Base-by-base conservation (phyloP, 331 rosid species). In the Malus hybrid region DNA sequence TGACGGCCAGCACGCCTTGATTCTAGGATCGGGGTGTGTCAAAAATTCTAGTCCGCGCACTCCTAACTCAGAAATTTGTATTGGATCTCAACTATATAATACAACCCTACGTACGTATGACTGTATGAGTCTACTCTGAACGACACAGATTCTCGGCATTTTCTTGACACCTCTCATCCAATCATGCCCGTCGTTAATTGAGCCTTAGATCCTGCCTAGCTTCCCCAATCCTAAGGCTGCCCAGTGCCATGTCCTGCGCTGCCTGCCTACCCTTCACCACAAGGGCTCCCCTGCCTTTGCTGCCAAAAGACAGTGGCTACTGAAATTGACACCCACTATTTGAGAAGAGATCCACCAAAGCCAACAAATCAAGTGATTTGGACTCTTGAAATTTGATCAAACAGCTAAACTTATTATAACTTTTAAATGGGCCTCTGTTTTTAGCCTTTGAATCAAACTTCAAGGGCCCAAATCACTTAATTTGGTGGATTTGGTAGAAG, bases 351-450 rank as follows among this genome's bases (percentile, higher is more conserved):
- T 36, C 42, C 42, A 36, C 3, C 42, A 36, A 36, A 36, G 3
- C 3, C 42, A 36, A 0, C 42, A 36, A 36, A 36, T 36, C 1
- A 36, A 7, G 10, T 36, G 10, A 36, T 36, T 1, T 36, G 1
- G 0, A 0, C 0, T 36, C 3, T 36, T 36, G 42, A 36, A 36
- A 36, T 36, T 36, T 7, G 0, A 36, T 36, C 1, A 0, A 36
- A 36, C 42, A 3, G 42, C 0, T 2, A 36, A 36, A 36, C 3
- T 36, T 36, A 36, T 36, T 36, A 36, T 36, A 36, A 36, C 3
- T 36, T 36, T 36, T 36, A 36, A 36, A 7, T 36, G 3, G 3
- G 0, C 3, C 10, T 0, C 6, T 36, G 0, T 36, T 36, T 36
- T 7, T 7, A 2, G 42, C 10, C 3, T 10, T 36, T 36, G 0